Evolutionary conservation across 169 alveolate species (phyloP), one percentile per base, ranked within the genome.

Genomic region (Amoebophrya sp.): DNA sequence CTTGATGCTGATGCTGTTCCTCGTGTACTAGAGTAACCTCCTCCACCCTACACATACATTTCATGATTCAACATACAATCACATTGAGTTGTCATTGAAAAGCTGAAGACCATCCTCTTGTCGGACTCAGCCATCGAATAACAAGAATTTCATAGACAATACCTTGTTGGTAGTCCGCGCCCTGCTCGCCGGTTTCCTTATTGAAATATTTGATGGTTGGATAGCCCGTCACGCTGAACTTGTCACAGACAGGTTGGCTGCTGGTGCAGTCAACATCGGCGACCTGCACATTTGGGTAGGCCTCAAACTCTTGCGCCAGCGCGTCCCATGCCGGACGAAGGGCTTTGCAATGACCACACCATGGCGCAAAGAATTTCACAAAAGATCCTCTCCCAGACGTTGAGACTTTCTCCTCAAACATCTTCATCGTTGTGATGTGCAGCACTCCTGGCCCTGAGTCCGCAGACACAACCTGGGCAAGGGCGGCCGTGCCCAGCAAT

Each of bases 261-360:
- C 6, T 18, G 65, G 65, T 47, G 65, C 65, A 47, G 18, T 47
- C 65, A 18, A 47, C 65, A 47, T 47, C 65, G 65, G 65, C 65
- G 65, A 47, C 18, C 65, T 12, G 18, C 6, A 47, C 65, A 18
- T 18, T 47, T 18, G 65, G 65, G 65, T 47, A 6, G 65, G 6
- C 18, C 18, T 47, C 18, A 18, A 47, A 47, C 6, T 47, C 65
- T 12, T 47, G 29, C 29, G 65, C 65, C 6, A 47, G 65, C 65
- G 6, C 18, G 65, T 47, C 65, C 65, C 65, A 47, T 18, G 65
- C 65, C 65, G 65, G 65, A 47, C 65, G 65, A 18, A 47, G 65
- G 65, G 65, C 65, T 38, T 96, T 95, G 83, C 98, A 96, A 92
- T 95, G 97, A 23, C 95, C 97, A 90, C 98, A 96, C 97, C 97